Conservation (phyloP, 768 basidiomycete genomes). For the Tephrocybe rancida region DNA sequence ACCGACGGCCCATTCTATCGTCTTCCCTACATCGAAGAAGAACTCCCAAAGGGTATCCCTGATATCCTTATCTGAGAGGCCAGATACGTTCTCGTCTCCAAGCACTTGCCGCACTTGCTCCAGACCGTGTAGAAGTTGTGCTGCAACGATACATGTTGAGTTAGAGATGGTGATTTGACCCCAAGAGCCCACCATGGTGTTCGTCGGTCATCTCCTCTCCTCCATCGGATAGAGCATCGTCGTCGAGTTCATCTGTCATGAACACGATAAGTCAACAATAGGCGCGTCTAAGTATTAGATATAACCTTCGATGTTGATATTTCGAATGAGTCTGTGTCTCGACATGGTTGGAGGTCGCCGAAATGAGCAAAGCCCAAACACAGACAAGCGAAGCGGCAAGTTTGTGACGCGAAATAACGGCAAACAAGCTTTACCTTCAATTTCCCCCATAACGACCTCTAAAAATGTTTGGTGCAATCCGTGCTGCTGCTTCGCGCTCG, state of each 20-base stretch:
- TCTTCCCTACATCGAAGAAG: conserved; percentile 83
- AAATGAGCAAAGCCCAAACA: conserved; percentile 8
- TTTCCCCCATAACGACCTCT: not conserved
- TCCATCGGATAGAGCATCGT: conserved; percentile 76
- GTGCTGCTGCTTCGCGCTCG: conserved; percentile 41
- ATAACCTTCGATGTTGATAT: conserved; percentile 78
- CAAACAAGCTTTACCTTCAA: conserved; percentile 15
- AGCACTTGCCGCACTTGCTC: conserved; percentile 69
- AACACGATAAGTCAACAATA: conserved; percentile 6
- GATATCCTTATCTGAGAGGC: conserved; percentile 74
- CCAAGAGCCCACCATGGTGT: conserved; percentile 61
- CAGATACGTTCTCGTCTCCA: conserved; percentile 64
- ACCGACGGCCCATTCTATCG: conserved; percentile 78
- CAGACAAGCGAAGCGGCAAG: not conserved
- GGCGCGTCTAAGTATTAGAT: not conserved
- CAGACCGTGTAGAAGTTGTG: conserved; percentile 70
- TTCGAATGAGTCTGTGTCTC: conserved; percentile 86
- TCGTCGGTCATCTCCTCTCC: conserved; percentile 81
- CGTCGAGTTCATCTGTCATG: conserved; percentile 80
- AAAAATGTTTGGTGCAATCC: conserved; percentile 56
- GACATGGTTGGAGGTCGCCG: conserved; percentile 60
- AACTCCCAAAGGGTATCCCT: conserved; percentile 84
- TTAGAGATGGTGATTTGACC: not conserved
- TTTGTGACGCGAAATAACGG: conserved; percentile 13
- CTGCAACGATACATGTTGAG: conserved; percentile 33